Base-by-base conservation (phyloP, 1,284 basidiomycete genomes). In the Ceratobasidium sp. region DNA sequence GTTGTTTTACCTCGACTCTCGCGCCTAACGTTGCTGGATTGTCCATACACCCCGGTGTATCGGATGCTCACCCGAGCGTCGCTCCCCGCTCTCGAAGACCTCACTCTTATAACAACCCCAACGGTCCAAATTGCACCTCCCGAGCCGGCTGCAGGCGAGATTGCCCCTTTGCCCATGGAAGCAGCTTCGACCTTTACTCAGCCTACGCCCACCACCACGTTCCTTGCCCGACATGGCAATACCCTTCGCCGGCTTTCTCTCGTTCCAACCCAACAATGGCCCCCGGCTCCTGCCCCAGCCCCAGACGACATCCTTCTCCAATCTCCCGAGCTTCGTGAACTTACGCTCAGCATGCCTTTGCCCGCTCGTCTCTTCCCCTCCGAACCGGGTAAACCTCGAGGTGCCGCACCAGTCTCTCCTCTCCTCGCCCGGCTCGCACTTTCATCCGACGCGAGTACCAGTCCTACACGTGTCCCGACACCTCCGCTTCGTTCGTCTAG, bases 231-330 rank as follows among this genome's bases (percentile, higher is more conserved):
- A 1, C 94, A 96, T 81, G 94, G 94, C 0, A 74, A 82, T 48
- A 84, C 84, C 13, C 87, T 96, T 64, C 86, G 85, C 10, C 92
- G 91, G 0, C 87, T 96, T 1, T 88, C 91, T 50, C 87, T 95
- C 70, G 89, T 90, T 66, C 91, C 92, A 0, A 90, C 91, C 0
- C 92, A 92, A 81, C 88, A 89, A 56, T 94, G 92, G 91, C 94
- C 92, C 0, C 86, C 86, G 57, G 86, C 90, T 67, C 80, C 81
- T 56, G 89, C 90, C 79, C 88, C 91, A 20, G 91, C 92, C 1
- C 90, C 92, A 0, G 80, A 83, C 0, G 86, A 86, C 26, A 79
- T 94, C 5, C 86, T 94, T 9, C 82, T 85, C 48, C 87, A 86
- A 15, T 90, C 88, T 44, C 92, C 92, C 3, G 85, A 87, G 44